Conservation (phyloP, 768 basidiomycete genomes). For the Suillus spraguei region DNA sequence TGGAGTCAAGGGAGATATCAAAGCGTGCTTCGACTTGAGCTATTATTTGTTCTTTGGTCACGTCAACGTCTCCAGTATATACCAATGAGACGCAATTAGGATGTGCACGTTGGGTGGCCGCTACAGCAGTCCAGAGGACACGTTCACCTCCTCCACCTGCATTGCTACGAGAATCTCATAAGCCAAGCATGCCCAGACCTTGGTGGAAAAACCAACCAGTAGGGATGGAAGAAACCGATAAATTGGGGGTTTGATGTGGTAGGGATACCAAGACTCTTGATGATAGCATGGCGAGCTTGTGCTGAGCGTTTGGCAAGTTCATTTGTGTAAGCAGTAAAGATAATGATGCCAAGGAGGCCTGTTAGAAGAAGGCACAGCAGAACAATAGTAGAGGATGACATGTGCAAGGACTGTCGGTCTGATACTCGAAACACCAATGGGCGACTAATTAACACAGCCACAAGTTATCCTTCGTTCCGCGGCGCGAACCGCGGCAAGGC, state of each 20-base stretch:
- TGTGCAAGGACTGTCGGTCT: neutral
- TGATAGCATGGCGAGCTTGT: constrained; percentile 22
- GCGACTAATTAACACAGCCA: too few species aligned
- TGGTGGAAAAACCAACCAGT: constrained; percentile 63
- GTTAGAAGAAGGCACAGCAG: constrained; percentile 21
- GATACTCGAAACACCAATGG: too few species aligned
- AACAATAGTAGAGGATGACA: neutral
- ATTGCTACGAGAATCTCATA: constrained; percentile 61
- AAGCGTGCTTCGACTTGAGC: constrained; percentile 85
- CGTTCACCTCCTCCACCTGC: constrained; percentile 97
- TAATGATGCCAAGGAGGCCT: constrained; percentile 16
- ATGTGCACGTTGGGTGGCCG: constrained; percentile 69
- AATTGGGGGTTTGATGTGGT: constrained; percentile 35
- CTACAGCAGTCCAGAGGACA: constrained; percentile 91
- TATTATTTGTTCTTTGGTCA: constrained; percentile 79
- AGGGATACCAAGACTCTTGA: constrained; percentile 20
- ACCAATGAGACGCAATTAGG: constrained; percentile 72
- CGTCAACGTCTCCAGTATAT: constrained; percentile 87
- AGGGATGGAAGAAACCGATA: constrained; percentile 93
- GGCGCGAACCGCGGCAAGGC: neutral
- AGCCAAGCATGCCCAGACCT: constrained; percentile 20
- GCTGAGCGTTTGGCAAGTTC: constrained; percentile 24
- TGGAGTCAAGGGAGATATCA: constrained; percentile 69
- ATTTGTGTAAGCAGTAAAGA: constrained; percentile 29
- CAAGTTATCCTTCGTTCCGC: too few species aligned